Evolutionary conservation across 164 flowering plant genomes (phyloP), one percentile per base, ranked within the genome.

Genomic region (Vitis rotundifolia): DNA sequence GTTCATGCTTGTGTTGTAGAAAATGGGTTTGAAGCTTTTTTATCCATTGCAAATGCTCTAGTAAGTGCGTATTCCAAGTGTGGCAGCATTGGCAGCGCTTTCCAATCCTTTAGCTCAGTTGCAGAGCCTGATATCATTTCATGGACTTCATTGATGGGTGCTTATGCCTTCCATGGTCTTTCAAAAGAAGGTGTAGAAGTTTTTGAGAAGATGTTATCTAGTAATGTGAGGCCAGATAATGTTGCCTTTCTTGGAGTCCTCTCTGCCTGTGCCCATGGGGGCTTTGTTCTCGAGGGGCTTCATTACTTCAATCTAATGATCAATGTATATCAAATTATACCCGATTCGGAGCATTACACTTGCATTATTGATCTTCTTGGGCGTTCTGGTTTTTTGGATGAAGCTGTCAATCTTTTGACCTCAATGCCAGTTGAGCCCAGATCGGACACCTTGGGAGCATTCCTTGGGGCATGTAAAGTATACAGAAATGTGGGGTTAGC

Each of bases 181-280:
- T 62, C 88, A 13, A 69, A 64, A 70, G 72, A 87, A 76, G 81
- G 86, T 56, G 65, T 83, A 11, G 69, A 70, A n/a, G 48, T 68
- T 48, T 87, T 88, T 67, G 83, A 86, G 63, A 70, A 63, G 72
- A 87, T 89, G 93, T 11, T 88, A 44, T 58, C 73, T 5, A 29
- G 58, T 51, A 83, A 85, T 15, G 68, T 81, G 14, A 76, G 70
- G 73, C 94, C 88, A 19, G 97, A 89, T 73, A 11, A 61, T 54
- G 63, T 87, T 69, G 75, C 86, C 47, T 88, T 87, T 76, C 76
- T 89, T 51, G 85, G 75, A 26, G 81, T 86, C 72, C 89, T 91
- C 44, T 86, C 92, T 70, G 92, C 94, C 11, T 88, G 94, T 70
- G 79, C 85, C 79, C 92, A 86, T 75, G 85, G 85, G 0, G 93